Evolutionary conservation across 2,329 filamentous ascomycete genomes (phyloP).

Genomic region (Chaetomium olivaceum): DNA sequence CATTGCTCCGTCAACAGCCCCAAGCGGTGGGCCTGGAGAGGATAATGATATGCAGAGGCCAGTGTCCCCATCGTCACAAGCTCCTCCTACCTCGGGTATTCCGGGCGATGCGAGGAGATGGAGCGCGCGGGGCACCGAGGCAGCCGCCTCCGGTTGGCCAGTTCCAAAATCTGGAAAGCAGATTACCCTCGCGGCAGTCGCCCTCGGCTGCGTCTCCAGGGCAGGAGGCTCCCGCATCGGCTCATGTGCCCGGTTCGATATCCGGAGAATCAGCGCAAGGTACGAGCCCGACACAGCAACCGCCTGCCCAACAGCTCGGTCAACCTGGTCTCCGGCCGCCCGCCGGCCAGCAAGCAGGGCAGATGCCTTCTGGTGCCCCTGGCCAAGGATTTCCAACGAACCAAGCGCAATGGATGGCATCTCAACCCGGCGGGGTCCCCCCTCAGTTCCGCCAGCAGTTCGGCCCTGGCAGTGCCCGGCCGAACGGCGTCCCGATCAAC

Average conservation of each 20-base stretch:
- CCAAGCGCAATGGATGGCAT: constrained; percentile 20
- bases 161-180: background rate
- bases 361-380: constrained; percentile 4
- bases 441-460: constrained; percentile 18
- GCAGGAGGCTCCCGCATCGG: constrained; percentile 3
- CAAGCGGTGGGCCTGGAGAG: background rate
- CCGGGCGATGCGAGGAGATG: constrained; percentile 20
- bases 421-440: constrained; percentile 17
- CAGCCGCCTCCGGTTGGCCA: background rate
- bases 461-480: constrained; percentile 17
- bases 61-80: constrained; percentile 24
- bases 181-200: constrained; percentile 14
- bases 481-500: constrained; percentile 19
- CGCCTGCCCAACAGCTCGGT: constrained; percentile 24
- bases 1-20: background rate
- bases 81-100: constrained; percentile 1
- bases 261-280: constrained; percentile 17
- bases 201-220: constrained; percentile 11
- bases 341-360: constrained; percentile 14
- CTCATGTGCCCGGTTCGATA: constrained; percentile 9
- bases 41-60: constrained; percentile 16
- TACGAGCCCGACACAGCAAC: constrained; percentile 1
- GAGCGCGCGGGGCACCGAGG: constrained; percentile 1
- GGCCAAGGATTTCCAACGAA: constrained; percentile 18
- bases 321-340: constrained; percentile 18